Evolutionary conservation across 1,284 basidiomycete genomes (phyloP), one percentile per base, ranked within the genome.

Genomic region (Blastosporella zonata): DNA sequence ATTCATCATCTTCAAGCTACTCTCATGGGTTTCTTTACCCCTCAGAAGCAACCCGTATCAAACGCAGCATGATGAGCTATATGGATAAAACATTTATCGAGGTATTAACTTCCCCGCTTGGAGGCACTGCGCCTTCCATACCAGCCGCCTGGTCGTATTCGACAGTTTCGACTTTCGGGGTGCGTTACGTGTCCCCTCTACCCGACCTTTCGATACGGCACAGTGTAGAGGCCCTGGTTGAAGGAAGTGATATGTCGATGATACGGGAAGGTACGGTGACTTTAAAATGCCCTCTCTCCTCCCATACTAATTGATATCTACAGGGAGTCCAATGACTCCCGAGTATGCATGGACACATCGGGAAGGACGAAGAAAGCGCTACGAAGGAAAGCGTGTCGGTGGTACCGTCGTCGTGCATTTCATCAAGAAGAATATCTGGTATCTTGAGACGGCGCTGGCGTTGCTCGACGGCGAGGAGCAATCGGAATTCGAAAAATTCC

Each of bases 1-100:
- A 44, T 22, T 25, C 41, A n/a, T 10, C 8, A 35, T 45, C 27
- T 22, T 28, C 31, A 61, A 91, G 84, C 51, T 97, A 98, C 65
- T 85, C 93, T 3, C 96, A 97, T 68, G 96, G 96, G 1, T 99
- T 93, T 73, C 70, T 98, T n/a, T 99, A 95, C 71, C 96, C 96
- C 0, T 91, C 93, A 18, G 87, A 95, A 64, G 89, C 85, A 21
- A 77, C 79, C 40, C 79, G 86, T 36, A 78, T 94, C 40, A 82
- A 77, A 57, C 68, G 67, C 20, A 66, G 65, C 36, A 71, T 78
- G 55, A 58, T 68, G 49, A 67, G 71, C 6, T 72, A 73, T 50
- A 58, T 79, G 31, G 69, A 76, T 47, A 67, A 68, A 45, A 60
- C 57, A 15, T 50, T 59, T 10, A 61, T 69, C 41, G 73, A 73